Base-by-base conservation (phyloP, 2,329 filamentous ascomycete species). In the Cladosporium colombiae region DNA sequence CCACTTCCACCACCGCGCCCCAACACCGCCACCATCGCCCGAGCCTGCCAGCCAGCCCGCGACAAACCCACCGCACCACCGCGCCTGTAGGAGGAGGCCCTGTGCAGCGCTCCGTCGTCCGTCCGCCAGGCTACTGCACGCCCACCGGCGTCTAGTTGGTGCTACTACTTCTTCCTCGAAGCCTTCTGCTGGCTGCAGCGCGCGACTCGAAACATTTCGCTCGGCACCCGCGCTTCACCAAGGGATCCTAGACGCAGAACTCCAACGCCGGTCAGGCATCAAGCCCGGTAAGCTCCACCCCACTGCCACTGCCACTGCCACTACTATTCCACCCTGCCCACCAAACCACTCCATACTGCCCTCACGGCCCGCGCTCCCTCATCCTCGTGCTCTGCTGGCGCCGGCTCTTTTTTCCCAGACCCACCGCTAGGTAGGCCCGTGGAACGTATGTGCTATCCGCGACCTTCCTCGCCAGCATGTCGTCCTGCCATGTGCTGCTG, bases 401-500 rank as follows among this genome's bases (percentile, higher is more conserved):
- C 18, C 61, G 61, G 61, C 61, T 63, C 61, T 63, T 63, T 63
- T 63, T 63, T 63, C 52, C 50, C 40, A 40, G 61, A 55, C 50
- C 33, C 61, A 44, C 61, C 33, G 49, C 49, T 27, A 37, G 49
- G 31, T 62, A 35, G 60, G 52, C 52, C 52, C 52, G 52, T 55
- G 52, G 40, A 46, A 46, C 40, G 60, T 55, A 49, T 49, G 31
- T 61, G 58, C 37, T 23, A 44, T 52, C 59, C 29, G 44, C 59
- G n/a, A 40, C 59, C 59, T 53, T 52, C 44, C 52, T 55, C 31
- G 46, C 29, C 46, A 53, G 27, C 49, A 63, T 56, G 61, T 53
- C 27, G 23, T 56, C 18, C 61, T 23, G 27, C 50, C 31, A 37
- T 31, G 33, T 63, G 50, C 61, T 63, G 50, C 50, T 63, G 50